These are phyloP conservation scores for Penicillium crystallinum DNA, from an alignment of 495 filamentous ascomycete species.

Conservation along the genomic window DNA sequence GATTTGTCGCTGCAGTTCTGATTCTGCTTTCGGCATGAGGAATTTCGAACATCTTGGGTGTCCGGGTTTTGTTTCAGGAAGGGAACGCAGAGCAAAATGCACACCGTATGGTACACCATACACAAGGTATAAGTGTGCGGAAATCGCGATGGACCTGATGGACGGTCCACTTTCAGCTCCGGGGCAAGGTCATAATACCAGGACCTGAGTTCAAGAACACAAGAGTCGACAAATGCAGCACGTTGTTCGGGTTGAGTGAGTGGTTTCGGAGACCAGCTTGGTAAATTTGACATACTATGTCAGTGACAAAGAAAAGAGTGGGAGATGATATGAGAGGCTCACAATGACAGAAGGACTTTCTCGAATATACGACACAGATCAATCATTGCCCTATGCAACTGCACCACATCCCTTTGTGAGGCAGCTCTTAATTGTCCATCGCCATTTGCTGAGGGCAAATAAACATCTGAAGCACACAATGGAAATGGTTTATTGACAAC, in stretches of 20 bases:
- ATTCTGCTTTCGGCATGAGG: neutral
- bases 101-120: slow-evolving; percentile 28
- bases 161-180: slow-evolving; percentile 15
- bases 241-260: slow-evolving; percentile 14
- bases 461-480: slow-evolving; percentile 9
- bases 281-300: neutral
- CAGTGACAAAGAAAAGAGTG: neutral
- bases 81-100: slow-evolving; percentile 22
- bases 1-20: neutral
- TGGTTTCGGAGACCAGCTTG: slow-evolving; percentile 26
- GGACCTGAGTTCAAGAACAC: slow-evolving; percentile 24
- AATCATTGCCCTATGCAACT: slow-evolving; percentile 24
- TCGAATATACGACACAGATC: slow-evolving; percentile 25
- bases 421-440: slow-evolving; percentile 16
- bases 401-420: slow-evolving; percentile 12
- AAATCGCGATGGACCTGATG: slow-evolving; percentile 12
- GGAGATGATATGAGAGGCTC: neutral
- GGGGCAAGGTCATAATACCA: slow-evolving; percentile 26
- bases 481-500: slow-evolving; percentile 24
- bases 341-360: slow-evolving; percentile 26
- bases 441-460: slow-evolving; percentile 17
- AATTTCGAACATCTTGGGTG: neutral
- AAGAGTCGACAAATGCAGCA: slow-evolving; percentile 21
- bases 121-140: slow-evolving; percentile 24
- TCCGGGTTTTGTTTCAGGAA: slow-evolving; percentile 9